Base-by-base conservation (phyloP, 257 asterid genomes). In the Asclepias syriaca region DNA sequence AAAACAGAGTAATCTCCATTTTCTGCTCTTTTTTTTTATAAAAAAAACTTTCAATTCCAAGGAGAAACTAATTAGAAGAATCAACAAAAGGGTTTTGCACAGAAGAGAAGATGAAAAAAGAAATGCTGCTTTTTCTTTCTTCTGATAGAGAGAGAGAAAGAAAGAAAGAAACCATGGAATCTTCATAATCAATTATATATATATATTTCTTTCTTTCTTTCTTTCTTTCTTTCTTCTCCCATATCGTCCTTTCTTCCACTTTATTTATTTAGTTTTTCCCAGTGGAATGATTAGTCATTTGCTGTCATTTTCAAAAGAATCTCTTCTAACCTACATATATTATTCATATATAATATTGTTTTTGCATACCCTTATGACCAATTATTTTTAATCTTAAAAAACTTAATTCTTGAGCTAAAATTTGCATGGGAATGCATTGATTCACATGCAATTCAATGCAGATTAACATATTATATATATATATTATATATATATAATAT, bases 221-320 rank as follows among this genome's bases (percentile, higher is more conserved):
- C 21, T 50, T 22, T 64, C 50, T 77, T 71, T 67, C 27, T 34
- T 61, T 14, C n/a, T 50, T 50, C 55, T 50, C 51, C 70, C 70
- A 40, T 70, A 72, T 75, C 64, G 45, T 61, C 65, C 70, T 69
- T 74, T 70, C 53, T 72, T 72, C 58, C 78, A 75, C 82, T 22
- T 78, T 69, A 40, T 60, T 79, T 72, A 65, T 64, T 61, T 78
- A 43, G 9, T 74, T 56, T 77, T 77, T 72, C 58, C 73, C 65
- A 81, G 74, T 75, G 60, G 74, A 77, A 77, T 80, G 54, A 80
- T 80, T 77, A 77, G 72, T 77, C 59, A 73, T 73, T 80, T 79
- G 56, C 80, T 72, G 63, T 68, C 72, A 56, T 74, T 66, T 68
- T 79, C 66, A 55, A 61, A 40, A 61, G 71, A 49, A 72, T 70